Conservation (phyloP, 2,329 filamentous ascomycete genomes). For the Beauveria caledonica region DNA sequence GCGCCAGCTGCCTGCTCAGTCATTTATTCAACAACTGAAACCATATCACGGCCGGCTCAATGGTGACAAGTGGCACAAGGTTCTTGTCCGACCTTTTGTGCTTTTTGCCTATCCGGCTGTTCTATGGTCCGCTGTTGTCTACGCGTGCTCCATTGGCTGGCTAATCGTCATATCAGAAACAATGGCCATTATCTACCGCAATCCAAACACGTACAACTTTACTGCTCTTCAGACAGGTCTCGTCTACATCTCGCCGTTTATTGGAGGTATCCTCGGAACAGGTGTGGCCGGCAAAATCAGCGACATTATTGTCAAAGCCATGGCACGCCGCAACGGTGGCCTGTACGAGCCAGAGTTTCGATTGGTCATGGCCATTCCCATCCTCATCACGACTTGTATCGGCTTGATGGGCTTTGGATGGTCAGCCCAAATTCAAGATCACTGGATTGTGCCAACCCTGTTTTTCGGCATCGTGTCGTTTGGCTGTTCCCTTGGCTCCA, state of each 20-base stretch:
- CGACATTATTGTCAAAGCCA: constrained; percentile 72
- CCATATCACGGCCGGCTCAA: constrained; percentile 72
- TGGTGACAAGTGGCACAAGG: constrained; percentile 70
- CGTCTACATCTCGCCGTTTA: constrained; percentile 82
- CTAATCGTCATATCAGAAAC: constrained; percentile 90
- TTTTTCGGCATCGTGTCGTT: constrained; percentile 93
- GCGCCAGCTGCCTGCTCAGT: constrained; percentile 56
- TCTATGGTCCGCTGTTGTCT: constrained; percentile 79
- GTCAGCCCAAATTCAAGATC: constrained; percentile 66
- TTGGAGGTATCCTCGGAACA: constrained; percentile 84
- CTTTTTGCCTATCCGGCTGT: constrained; percentile 83
- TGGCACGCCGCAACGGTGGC: constrained; percentile 82
- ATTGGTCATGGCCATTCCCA: constrained; percentile 76
- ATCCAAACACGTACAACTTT: constrained; percentile 67
- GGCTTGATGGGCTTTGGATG: constrained; percentile 97
- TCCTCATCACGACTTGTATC: constrained; percentile 68
- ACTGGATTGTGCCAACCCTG: constrained; percentile 85
- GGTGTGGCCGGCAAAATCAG: constrained; percentile 83
- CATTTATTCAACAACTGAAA: constrained; percentile 66
- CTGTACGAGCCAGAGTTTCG: constrained; percentile 93
- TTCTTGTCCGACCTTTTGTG: constrained; percentile 72
- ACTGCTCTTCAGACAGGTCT: constrained; percentile 71
- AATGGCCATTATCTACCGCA: constrained; percentile 70
- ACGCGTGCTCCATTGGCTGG: constrained; percentile 87
- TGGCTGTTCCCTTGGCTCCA: constrained; percentile 82